phyloP scores from a whole-genome alignment of 345 rosid genomes.

The Draba incana region DNA sequence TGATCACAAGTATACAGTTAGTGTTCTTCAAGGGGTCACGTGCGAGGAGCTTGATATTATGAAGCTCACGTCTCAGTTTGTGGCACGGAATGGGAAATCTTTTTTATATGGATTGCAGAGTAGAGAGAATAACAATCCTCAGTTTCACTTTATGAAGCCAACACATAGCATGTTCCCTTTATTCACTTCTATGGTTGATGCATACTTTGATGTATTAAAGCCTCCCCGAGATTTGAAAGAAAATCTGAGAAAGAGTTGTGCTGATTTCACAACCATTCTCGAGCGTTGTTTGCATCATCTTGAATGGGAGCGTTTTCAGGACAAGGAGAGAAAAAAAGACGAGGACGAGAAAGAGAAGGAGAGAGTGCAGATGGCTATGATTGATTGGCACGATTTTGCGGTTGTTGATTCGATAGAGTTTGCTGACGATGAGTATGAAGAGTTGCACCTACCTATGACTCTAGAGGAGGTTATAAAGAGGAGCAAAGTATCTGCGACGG shows the following conservation, averaged over 20 bases:
- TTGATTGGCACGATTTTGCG: conserved; percentile 94
- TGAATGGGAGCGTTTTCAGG: conserved; percentile 87
- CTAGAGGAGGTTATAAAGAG: conserved; percentile 80
- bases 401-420: conserved; percentile 81
- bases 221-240: conserved; percentile 73
- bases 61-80: conserved; percentile 86
- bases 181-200: conserved; percentile 79
- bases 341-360: conserved; percentile 90
- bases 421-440: conserved; percentile 87
- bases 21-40: conserved; percentile 75
- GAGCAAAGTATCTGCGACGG: conserved; percentile 68
- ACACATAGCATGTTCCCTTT: conserved; percentile 85
- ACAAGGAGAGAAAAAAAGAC: conserved; percentile 79
- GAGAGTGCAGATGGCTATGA: conserved; percentile 87
- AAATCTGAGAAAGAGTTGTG: conserved; percentile 58
- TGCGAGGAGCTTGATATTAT: conserved; percentile 84
- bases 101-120: conserved; percentile 70
- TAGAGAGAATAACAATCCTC: conserved; percentile 75
- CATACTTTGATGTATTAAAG: conserved; percentile 76
- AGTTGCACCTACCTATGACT: conserved; percentile 81
- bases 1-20: conserved; percentile 67
- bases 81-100: conserved; percentile 78
- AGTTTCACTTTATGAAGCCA: conserved; percentile 84
- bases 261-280: conserved; percentile 75
- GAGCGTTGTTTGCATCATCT: conserved; percentile 80